Evolutionary conservation across 2,329 filamentous ascomycete species (phyloP), one percentile per base, ranked within the genome.

Genomic region (Penicillium thymicola): DNA sequence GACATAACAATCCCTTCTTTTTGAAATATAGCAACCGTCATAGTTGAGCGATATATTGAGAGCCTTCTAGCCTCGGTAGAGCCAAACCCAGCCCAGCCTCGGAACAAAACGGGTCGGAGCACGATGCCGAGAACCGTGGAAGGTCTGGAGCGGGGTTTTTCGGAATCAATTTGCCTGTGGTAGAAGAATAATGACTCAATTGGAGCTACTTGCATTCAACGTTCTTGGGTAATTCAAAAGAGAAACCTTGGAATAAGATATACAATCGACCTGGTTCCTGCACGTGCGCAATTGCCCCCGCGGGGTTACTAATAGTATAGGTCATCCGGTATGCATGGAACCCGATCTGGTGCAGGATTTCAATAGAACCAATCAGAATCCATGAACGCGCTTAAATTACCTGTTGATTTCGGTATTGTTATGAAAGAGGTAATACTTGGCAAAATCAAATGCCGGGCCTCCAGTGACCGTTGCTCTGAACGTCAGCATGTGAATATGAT

Each of bases 261-360:
- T 42, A 36, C 43, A 58, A 55, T 42, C 25, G 45, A 27, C 18
- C 30, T 51, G 18, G 27, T 46, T 43, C 11, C 52, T 50, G 59
- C 62, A 65, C 62, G 62, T 63, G 62, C 59, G 38, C 54, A 58
- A 55, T 50, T 63, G 56, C 62, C 62, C 49, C 51, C 52, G 43
- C 56, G 46, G 57, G 59, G 54, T 55, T 56, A 18, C 25, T 43
- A 28, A 43, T 11, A n/a, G 23, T n/a, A 47, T 46, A 47, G 51
- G 48, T 58, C 51, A 54, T 46, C 51, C 43, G 50, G 43, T 57
- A 49, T 51, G 34, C 44, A 23, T n/a, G 34, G 45, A 42, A 40
- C 32, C 32, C 30, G 53, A 55, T 55, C 47, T 37, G 40, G 30
- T n/a, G 13, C 10, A 36, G 48, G 27, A 52, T 30, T 38, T 23